Conservation (phyloP, 495 filamentous ascomycete species). For the Lineolata rhizophorae region DNA sequence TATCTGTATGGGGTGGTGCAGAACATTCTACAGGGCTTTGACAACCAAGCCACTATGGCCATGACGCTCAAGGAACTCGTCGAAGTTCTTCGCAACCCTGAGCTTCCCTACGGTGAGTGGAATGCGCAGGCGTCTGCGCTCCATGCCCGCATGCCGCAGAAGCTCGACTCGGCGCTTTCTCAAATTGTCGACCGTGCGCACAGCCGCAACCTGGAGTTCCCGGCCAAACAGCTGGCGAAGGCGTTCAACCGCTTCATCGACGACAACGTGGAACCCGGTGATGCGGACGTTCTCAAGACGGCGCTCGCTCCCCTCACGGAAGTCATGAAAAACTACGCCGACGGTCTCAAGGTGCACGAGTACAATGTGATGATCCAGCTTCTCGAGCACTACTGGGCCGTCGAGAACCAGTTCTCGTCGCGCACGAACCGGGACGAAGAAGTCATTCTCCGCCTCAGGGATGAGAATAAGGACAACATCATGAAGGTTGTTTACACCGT, state of each 20-base stretch:
- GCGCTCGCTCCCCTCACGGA: slow-evolving; percentile 56
- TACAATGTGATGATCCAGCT: slow-evolving; percentile 60
- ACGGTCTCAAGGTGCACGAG: slow-evolving; percentile 83
- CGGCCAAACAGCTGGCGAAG: slow-evolving; percentile 69
- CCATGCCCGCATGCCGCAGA: slow-evolving; percentile 87
- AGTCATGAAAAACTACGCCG: slow-evolving; percentile 63
- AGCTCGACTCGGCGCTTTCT: slow-evolving; percentile 59
- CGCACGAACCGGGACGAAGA: slow-evolving; percentile 78
- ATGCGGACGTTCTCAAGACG: slow-evolving; percentile 48
- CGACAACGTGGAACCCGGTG: slow-evolving; percentile 49
- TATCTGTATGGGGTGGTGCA: slow-evolving; percentile 54
- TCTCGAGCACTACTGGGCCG: slow-evolving; percentile 54
- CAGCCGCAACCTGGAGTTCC: slow-evolving; percentile 65
- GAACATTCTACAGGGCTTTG: slow-evolving; percentile 83
- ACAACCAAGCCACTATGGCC: slow-evolving; percentile 94
- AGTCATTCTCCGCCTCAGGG: slow-evolving; percentile 78
- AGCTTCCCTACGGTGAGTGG: slow-evolving; percentile 94
- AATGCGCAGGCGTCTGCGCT: slow-evolving; percentile 84
- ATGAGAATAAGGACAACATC: slow-evolving; percentile 88
- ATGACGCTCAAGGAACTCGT: slow-evolving; percentile 73
- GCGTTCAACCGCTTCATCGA: slow-evolving; percentile 72
- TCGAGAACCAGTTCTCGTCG: slow-evolving; percentile 73
- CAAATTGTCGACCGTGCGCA: slow-evolving; percentile 68
- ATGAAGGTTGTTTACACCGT: slow-evolving; percentile 63
- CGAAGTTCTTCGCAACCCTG: slow-evolving; percentile 68